A percentile compares a stretch with the other conserved stretches of the same genome.
phyloP scores from a whole-genome alignment of 2,329 filamentous ascomycete species.

The Davidsoniella eucalypti region DNA sequence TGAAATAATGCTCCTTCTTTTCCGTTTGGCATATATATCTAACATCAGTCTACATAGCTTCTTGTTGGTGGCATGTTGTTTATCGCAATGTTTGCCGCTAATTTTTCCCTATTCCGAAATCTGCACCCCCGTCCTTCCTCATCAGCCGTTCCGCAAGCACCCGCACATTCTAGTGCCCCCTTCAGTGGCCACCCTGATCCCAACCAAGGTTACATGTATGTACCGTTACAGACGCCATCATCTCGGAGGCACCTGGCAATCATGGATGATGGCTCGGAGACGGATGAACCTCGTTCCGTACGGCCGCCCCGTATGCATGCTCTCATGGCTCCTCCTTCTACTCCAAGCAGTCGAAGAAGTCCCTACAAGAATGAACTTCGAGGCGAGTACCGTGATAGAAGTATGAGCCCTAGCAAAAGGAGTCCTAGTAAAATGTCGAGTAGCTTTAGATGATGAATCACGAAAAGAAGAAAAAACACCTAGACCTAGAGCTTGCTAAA shows the following conservation, averaged over 20 bases:
- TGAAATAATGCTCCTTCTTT: background rate
- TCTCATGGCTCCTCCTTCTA: slow-evolving; percentile 7
- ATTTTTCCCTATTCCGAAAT: slow-evolving; percentile 24
- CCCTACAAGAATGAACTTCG: slow-evolving; percentile 6
- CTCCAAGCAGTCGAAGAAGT: slow-evolving; percentile 3
- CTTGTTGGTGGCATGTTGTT: slow-evolving; percentile 35
- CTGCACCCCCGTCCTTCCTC: slow-evolving; percentile 2
- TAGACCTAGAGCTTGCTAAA: too few species aligned
- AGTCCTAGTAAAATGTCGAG: slow-evolving; percentile 3
- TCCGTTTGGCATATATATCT: background rate
- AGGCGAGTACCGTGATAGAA: slow-evolving; percentile 8
- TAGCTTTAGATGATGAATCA: background rate
- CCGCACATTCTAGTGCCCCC: background rate
- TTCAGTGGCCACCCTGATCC: slow-evolving; percentile 12
- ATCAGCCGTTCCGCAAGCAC: background rate
- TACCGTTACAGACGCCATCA: slow-evolving; percentile 25
- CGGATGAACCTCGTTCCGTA: slow-evolving; percentile 8
- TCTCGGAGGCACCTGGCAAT: slow-evolving; percentile 19
- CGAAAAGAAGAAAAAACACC: too few species aligned
- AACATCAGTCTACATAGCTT: slow-evolving; percentile 22
- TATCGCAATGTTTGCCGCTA: slow-evolving; percentile 33
- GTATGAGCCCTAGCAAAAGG: slow-evolving; percentile 12
- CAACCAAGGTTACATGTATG: slow-evolving; percentile 26
- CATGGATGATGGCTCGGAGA: slow-evolving; percentile 6
- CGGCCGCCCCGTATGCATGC: slow-evolving; percentile 6